phyloP scores from a whole-genome alignment of 192 early-diverging fungal species.

The Lobulomyces angularis region DNA sequence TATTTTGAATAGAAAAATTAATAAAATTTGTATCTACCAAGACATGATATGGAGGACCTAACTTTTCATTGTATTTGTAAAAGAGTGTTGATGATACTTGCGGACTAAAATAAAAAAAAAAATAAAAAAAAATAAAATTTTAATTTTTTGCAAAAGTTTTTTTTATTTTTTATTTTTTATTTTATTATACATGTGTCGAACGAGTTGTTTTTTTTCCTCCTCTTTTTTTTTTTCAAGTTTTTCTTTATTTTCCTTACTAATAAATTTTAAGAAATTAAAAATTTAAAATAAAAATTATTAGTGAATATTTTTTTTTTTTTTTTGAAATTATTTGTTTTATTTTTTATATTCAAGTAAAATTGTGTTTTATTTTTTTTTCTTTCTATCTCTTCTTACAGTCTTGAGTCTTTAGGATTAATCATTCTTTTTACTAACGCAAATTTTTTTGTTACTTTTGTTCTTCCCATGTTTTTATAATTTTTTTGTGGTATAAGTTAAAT shows the following conservation, averaged over 20 bases:
- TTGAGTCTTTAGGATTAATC: constrained; percentile 77
- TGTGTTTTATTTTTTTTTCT: constrained; percentile 4
- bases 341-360: constrained; percentile 6
- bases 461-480: too few species aligned
- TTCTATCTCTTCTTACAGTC: constrained; percentile 52
- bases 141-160: too few species aligned
- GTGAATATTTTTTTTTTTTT: not conserved
- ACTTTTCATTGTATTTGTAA: constrained; percentile 90
- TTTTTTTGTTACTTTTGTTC: constrained; percentile 84
- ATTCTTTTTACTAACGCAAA: constrained; percentile 91
- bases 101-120: constrained; percentile 29
- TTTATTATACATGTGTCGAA: constrained; percentile 61
- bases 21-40: constrained; percentile 99
- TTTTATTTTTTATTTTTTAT: not conserved
- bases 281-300: not conserved
- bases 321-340: constrained; percentile 20
- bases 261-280: not conserved
- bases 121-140: not conserved
- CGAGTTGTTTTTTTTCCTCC: constrained; percentile 54
- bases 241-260: constrained; percentile 31
- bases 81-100: constrained; percentile 89
- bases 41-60: constrained; percentile 93
- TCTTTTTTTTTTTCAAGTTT: constrained; percentile 55
- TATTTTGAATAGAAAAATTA: constrained; percentile 99
- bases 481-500: too few species aligned